Conservation (phyloP, 2,329 filamentous ascomycete genomes). For the Colletotrichum sp. region DNA sequence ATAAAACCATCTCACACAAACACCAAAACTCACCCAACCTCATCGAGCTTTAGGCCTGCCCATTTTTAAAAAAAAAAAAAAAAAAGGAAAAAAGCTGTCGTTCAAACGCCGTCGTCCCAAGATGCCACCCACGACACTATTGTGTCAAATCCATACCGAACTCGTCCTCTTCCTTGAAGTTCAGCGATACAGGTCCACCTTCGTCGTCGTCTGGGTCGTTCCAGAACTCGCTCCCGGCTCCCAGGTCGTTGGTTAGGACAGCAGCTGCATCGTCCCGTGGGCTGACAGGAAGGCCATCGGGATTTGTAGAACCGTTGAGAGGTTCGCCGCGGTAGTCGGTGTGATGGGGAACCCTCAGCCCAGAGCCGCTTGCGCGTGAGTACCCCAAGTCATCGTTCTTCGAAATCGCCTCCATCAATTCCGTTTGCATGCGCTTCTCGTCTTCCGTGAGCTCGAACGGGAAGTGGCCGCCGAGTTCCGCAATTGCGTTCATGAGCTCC, state of each 20-base stretch:
- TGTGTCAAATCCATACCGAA: constrained; percentile 79
- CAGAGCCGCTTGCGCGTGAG: constrained; percentile 81
- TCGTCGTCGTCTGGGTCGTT: constrained; percentile 74
- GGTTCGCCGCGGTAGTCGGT: constrained; percentile 90
- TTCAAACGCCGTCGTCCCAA: not conserved
- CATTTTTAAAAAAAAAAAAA: not conserved
- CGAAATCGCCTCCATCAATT: constrained; percentile 84
- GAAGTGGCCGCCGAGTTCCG: constrained; percentile 74
- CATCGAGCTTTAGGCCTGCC: not conserved
- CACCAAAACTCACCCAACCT: too few species aligned
- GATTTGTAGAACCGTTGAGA: constrained; percentile 53
- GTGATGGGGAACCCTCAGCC: constrained; percentile 88
- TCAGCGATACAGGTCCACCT: constrained; percentile 68
- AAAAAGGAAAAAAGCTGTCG: not conserved
- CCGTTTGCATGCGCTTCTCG: constrained; percentile 93
- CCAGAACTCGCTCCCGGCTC: constrained; percentile 64
- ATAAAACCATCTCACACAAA: too few species aligned
- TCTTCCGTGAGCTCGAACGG: constrained; percentile 89
- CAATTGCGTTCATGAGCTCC: constrained; percentile 78
- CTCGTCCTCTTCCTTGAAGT: constrained; percentile 95
- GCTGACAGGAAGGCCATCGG: constrained; percentile 55
- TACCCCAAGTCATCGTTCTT: constrained; percentile 89
- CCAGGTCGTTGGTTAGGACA: constrained; percentile 49
- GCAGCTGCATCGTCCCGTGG: constrained; percentile 48
- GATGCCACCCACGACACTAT: constrained; percentile 27